Evolutionary conservation across 805 yeast species (phyloP).

Genomic region (Tetrapisispora nanseiensis): DNA sequence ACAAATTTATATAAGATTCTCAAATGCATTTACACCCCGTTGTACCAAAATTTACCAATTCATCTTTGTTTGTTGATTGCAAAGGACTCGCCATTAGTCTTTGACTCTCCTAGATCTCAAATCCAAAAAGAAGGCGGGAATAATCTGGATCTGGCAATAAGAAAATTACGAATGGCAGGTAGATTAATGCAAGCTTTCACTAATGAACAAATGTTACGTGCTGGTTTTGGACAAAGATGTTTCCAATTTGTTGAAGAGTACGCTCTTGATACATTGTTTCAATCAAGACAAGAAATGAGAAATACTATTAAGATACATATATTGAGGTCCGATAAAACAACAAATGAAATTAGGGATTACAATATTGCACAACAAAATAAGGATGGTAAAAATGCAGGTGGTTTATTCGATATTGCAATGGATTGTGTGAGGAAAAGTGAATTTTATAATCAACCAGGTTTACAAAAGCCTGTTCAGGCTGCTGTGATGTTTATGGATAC

Average conservation of each 20-base stretch:
- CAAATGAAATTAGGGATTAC: slow-evolving; percentile 63
- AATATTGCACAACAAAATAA: slow-evolving; percentile 81
- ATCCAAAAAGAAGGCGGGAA: slow-evolving; percentile 47
- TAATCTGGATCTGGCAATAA: slow-evolving; percentile 57
- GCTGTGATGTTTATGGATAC: slow-evolving; percentile 82
- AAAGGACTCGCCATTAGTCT: slow-evolving; percentile 58
- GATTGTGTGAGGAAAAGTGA: slow-evolving; percentile 48
- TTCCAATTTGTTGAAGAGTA: slow-evolving; percentile 68
- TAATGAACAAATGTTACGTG: slow-evolving; percentile 73
- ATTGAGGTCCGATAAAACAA: slow-evolving; percentile 54
- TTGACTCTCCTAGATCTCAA: slow-evolving; percentile 53
- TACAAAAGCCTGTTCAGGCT: slow-evolving; percentile 53
- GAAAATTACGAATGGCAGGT: slow-evolving; percentile 70
- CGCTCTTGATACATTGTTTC: slow-evolving; percentile 41
- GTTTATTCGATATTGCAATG: slow-evolving; percentile 65
- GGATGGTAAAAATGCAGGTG: slow-evolving; percentile 63
- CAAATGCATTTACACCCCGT: slow-evolving; percentile 42
- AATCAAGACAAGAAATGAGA: slow-evolving; percentile 28
- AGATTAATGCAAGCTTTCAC: slow-evolving; percentile 88
- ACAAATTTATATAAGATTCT: slow-evolving; percentile 30
- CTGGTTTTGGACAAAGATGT: slow-evolving; percentile 69
- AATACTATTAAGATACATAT: slow-evolving; percentile 70
- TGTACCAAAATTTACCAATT: slow-evolving; percentile 60
- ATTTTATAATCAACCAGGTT: slow-evolving; percentile 43
- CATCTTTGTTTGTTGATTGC: slow-evolving; percentile 73